Evolutionary conservation across 495 filamentous ascomycete species (phyloP).

Genomic region (Parachaetomium inaequale): DNA sequence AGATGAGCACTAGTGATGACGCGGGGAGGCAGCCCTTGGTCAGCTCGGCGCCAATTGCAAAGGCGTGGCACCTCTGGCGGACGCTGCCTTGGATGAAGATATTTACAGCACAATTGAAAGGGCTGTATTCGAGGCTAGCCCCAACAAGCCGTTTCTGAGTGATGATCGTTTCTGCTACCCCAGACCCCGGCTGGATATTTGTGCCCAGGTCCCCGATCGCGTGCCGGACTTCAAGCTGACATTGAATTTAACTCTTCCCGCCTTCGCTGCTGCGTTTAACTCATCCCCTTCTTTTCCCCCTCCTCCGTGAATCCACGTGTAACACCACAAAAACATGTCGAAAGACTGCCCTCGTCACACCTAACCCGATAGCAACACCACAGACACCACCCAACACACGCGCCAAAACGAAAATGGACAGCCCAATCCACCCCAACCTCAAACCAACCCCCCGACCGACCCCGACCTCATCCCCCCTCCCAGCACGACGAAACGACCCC

Average conservation of each 20-base stretch:
- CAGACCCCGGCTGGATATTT: neutral
- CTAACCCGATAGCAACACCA: neutral
- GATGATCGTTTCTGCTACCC: neutral
- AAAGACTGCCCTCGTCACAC: neutral
- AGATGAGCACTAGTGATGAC: neutral
- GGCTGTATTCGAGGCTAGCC: neutral
- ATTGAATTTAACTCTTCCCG: neutral
- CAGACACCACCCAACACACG: neutral
- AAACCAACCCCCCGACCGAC: neutral
- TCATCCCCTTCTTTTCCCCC: neutral
- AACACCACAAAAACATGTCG: neutral
- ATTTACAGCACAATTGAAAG: neutral
- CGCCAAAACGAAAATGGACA: neutral
- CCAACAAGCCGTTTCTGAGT: slow-evolving; percentile 1
- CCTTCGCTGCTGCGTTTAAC: neutral
- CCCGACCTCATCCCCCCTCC: neutral
- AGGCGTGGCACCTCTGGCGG: neutral
- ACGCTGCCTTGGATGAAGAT: neutral
- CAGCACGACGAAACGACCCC: neutral
- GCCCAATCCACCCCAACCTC: neutral
- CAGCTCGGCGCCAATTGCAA: neutral
- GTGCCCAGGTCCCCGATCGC: neutral
- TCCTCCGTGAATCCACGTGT: neutral
- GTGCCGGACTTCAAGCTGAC: neutral
- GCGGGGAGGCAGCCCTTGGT: neutral